Percentiles rank a stretch among this genome's conserved stretches.
These are phyloP conservation scores for Crassisporium funariophilum DNA, from an alignment of 768 basidiomycete genomes.

Conservation along the genomic window DNA sequence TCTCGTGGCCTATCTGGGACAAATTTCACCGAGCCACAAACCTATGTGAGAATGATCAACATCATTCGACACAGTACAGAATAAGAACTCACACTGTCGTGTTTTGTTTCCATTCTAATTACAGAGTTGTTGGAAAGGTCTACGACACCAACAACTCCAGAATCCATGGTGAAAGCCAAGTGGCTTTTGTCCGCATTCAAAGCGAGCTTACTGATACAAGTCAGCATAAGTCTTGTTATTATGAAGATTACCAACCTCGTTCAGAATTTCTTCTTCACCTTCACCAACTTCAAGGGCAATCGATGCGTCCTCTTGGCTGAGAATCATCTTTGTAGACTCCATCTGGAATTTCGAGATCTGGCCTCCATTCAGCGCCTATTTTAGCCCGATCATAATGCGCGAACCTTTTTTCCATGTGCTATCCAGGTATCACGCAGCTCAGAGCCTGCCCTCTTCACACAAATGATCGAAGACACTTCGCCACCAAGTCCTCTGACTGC, in stretches of 20 bases:
- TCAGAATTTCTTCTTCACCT: constrained; percentile 58
- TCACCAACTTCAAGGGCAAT: constrained; percentile 47
- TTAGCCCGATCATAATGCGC: constrained; percentile 11
- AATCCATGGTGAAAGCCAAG: constrained; percentile 73
- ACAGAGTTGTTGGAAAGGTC: constrained; percentile 54
- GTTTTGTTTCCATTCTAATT: constrained; percentile 60
- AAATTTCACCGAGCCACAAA: constrained; percentile 71
- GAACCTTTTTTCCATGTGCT: constrained; percentile 62
- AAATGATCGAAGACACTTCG: constrained; percentile 67
- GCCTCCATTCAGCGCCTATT: background rate
- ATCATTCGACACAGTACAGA: background rate
- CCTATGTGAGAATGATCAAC: constrained; percentile 40
- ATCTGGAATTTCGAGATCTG: constrained; percentile 50
- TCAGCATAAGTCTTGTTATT: constrained; percentile 20
- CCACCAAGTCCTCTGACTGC: constrained; percentile 58
- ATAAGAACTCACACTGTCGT: constrained; percentile 58
- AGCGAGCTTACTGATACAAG: constrained; percentile 58
- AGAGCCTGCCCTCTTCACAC: constrained; percentile 40
- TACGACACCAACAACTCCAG: constrained; percentile 66
- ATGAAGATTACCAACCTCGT: constrained; percentile 55
- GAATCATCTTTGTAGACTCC: constrained; percentile 53
- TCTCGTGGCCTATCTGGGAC: constrained; percentile 73
- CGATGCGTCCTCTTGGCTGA: constrained; percentile 51
- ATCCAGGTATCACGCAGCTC: constrained; percentile 61
- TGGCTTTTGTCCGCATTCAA: constrained; percentile 55